A percentile compares a stretch with the other conserved stretches of the same genome.
Evolutionary conservation across 371 early-diverging fungal species (phyloP).

Genomic region (Lichtheimia corymbifera): DNA sequence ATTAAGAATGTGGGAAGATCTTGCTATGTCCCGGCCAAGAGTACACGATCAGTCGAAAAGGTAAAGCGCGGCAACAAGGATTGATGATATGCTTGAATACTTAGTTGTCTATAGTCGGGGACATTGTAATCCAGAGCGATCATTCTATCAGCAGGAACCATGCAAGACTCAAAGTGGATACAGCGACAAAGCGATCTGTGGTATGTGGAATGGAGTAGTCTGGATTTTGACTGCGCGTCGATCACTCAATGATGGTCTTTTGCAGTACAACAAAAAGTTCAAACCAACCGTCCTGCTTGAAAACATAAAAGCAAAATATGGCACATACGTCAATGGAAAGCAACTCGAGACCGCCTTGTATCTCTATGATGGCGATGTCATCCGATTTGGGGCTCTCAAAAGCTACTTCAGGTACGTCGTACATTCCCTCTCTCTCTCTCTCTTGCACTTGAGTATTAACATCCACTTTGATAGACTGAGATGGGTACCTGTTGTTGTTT

Average conservation of each 20-base stretch:
- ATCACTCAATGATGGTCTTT: background rate
- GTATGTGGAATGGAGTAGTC: background rate
- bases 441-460: background rate
- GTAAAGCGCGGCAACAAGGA: background rate
- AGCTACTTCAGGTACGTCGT: background rate
- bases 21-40: background rate
- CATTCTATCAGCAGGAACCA: slow-evolving; percentile 9
- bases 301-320: slow-evolving; percentile 5
- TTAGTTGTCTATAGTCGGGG: background rate
- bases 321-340: slow-evolving; percentile 6
- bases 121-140: background rate
- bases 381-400: slow-evolving; percentile 7
- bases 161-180: slow-evolving; percentile 1
- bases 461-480: background rate
- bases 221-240: too few species aligned
- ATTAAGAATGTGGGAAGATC: background rate
- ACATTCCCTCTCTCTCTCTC: too few species aligned
- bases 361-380: background rate
- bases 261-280: slow-evolving; percentile 2
- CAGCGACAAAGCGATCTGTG: background rate
- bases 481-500: slow-evolving; percentile 7
- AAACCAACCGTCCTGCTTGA: background rate
- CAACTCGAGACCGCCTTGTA: background rate
- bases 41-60: slow-evolving; percentile 8
- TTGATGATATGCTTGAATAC: background rate